A percentile compares a stretch with the other conserved stretches of the same genome.
These are phyloP conservation scores for Exserohilum rostratum DNA, from an alignment of 2,329 filamentous ascomycete genomes.

Conservation along the genomic window DNA sequence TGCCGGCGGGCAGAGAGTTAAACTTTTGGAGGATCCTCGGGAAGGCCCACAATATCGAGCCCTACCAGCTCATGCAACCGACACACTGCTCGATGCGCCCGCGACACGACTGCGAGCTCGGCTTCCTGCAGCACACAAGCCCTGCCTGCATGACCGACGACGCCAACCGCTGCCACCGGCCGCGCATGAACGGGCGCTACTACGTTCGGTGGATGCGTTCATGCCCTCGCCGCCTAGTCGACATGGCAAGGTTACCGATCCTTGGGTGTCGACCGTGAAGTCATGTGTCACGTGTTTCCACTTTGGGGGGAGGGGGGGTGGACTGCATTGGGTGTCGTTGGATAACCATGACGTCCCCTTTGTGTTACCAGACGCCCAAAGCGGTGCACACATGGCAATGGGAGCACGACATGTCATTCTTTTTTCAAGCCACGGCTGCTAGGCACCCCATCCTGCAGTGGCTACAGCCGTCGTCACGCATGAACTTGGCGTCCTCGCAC, in stretches of 20 bases:
- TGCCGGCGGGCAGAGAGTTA: slow-evolving; percentile 6
- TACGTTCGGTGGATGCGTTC: slow-evolving; percentile 4
- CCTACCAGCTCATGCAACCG: slow-evolving; percentile 6
- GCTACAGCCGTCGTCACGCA: background rate
- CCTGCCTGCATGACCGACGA: slow-evolving; percentile 2
- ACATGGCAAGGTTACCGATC: background rate
- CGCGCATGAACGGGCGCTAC: slow-evolving; percentile 12
- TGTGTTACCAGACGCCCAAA: background rate
- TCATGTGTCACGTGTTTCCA: slow-evolving; percentile 8
- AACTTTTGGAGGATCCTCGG: slow-evolving; percentile 11
- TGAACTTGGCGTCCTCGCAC: background rate
- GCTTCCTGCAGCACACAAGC: slow-evolving; percentile 6
- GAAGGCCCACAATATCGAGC: slow-evolving; percentile 11
- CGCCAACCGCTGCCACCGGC: slow-evolving; percentile 1
- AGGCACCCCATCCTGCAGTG: no score
- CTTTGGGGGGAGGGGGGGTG: background rate
- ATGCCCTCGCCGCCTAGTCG: background rate
- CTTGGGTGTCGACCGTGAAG: slow-evolving; percentile 1
- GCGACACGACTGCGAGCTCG: slow-evolving; percentile 6
- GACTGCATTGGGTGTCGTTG: background rate
- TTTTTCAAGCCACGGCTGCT: background rate
- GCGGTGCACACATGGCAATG: background rate
- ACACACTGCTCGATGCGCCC: slow-evolving; percentile 8
- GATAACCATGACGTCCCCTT: background rate
- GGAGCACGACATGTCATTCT: background rate